Base-by-base conservation (phyloP, 352 stramenopile genomes). In the Phytophthora multivora region DNA sequence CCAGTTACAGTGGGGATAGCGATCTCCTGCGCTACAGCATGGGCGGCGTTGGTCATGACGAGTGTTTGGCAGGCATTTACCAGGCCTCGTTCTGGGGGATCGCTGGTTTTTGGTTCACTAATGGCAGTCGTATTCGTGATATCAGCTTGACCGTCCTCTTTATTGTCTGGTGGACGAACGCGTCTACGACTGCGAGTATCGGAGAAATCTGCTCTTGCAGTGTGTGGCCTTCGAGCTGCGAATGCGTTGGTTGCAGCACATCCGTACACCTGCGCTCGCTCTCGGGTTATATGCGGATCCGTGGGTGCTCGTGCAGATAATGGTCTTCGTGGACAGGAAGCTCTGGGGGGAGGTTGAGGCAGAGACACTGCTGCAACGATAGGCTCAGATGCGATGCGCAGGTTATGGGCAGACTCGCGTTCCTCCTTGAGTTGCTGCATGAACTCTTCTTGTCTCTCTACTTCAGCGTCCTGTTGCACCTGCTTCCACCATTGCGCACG, bases 41-140 rank as follows among this genome's bases (percentile, higher is more conserved):
- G 62, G 6, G 75, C 75, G 0, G 75, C 77, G 18, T 88, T 87
- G 13, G 70, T 59, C 80, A 90, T 90, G 4, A 90, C 79, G 4
- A 87, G 69, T 30, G 80, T 88, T 23, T 69, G 59, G 19, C 78
- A 90, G 12, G 77, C 76, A 55, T 73, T 77, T 23, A 7, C 43
- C 5, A 49, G 18, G 2, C 30, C 15, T 2, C 16, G 11, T 30
- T 18, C 19, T 19, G 51, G 45, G 35, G 10, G 38, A 43, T 38
- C 33, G 0, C 15, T 45, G 2, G 1, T 33, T 9, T 21, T 55
- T 53, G 43, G 28, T 40, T 53, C n/a, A 5, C 21, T 16, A 8
- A 12, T 13, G 35, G 8, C 35, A 40, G 15, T 10, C n/a, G 33
- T 16, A 16, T n/a, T 39, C 33, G n/a, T 18, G 36, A 8, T 31